Base-by-base conservation (phyloP, 1,139 yeast genomes). In the Debaryomyces udenii region DNA sequence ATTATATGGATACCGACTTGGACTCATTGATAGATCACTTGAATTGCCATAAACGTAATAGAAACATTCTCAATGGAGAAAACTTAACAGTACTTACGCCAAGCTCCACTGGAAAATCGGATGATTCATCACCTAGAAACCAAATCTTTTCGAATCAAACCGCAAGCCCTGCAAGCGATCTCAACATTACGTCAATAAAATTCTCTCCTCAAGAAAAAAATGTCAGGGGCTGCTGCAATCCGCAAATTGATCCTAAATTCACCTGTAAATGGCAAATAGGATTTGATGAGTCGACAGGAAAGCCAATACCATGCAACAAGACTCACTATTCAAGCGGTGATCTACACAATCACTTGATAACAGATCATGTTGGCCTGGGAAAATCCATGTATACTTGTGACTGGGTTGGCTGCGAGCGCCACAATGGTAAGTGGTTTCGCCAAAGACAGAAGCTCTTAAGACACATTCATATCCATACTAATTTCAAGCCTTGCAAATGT, bases 381-480 rank as follows among this genome's bases (percentile, higher is more conserved):
- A 78, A 84, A 56, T 76, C 85, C 1, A 64, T 68, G 17, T 91
- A 93, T 53, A 59, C 62, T 20, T 93, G 99, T 59, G 55, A 64
- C 38, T 93, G 99, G 99, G 63, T 73, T 6, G 86, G 80, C 3
- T 93, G 99, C 61, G 78, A 76, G 14, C 78, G 97, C 35, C 70
- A 70, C 35, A 66, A 72, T 17, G 78, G 78, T 9, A 75, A 80
- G 48, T 74, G 75, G 2, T 93, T 93, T 56, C 66, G 78, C 13
- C 98, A 93, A 58, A 73, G 94, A 30, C 99, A 93, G 54, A 93
- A 93, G 61, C 69, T 90, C 13, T 65, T 86, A 20, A 78, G 99
- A 35, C 99, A 93, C 62, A 67, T 93, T 35, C 94, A 86, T 58
- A 83, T 86, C 3, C 99, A 93, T 61, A 88, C 98, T 1, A 83